Base-by-base conservation (phyloP, 1,284 basidiomycete species). In the Sporisorium exsertum region DNA sequence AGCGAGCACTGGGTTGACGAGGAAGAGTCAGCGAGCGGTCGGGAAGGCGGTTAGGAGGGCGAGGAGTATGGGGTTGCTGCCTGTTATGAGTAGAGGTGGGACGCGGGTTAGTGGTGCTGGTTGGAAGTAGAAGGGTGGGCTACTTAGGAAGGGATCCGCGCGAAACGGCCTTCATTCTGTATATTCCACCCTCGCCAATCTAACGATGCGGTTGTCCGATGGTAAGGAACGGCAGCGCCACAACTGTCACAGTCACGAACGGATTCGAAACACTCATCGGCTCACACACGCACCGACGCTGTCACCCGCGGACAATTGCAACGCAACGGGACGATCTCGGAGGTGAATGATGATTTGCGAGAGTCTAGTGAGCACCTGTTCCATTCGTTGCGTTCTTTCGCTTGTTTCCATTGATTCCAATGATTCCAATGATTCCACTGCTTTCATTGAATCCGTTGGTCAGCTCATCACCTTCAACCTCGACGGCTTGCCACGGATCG, bases 11-110 rank as follows among this genome's bases (percentile, higher is more conserved):
- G 88, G 89, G 0, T 88, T 98, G 55, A 95, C 94, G 5, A 90
- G 91, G 86, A 91, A 91, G 86, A 92, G 88, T 72, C 95, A 98
- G 86, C 89, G 94, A 49, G 88, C 88, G 72, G 82, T 97, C 5
- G 93, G 91, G 51, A 95, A 95, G 87, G 93, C 95, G 42, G 92
- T 98, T 65, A 90, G 93, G 63, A 89, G 96, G 62, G 93, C 96
- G 58, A 93, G 93, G 86, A 93, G 92, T 88, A 95, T 97, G 92
- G 95, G 95, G 51, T 85, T 95, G 67, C 90, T 97, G 70, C 92
- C 93, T 2, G 78, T 83, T 3, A 70, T 81, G 68, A 80, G 76
- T 53, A 62, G 80, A 3, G 78, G 80, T 22, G 78, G 80, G 1
- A 45, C 71, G 2, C 43, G 70, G 43, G 58, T 33, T 53, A 58